These are phyloP conservation scores for Sequoiadendron giganteum DNA, from an alignment of 75 land plant species.

Conservation along the genomic window DNA sequence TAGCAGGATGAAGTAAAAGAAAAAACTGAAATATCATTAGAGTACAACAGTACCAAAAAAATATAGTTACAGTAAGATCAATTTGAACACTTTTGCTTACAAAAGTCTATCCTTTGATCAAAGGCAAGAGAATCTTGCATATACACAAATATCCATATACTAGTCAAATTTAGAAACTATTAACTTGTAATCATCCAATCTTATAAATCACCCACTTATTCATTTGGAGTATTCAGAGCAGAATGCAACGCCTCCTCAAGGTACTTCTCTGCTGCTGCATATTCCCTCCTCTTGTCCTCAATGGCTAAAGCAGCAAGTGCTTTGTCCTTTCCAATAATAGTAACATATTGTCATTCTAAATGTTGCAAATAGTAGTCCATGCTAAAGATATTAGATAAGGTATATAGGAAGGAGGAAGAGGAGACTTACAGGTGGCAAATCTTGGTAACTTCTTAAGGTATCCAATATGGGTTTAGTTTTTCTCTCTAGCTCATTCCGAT, in stretches of 20 bases:
- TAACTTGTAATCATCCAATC: background rate
- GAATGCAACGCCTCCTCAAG: slow-evolving; percentile 93
- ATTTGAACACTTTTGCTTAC: background rate
- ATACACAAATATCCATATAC: background rate
- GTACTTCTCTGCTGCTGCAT: slow-evolving; percentile 92
- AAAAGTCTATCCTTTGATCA: background rate
- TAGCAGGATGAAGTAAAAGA: background rate
- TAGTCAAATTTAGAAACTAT: background rate
- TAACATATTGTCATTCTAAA: background rate
- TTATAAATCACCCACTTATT: background rate
- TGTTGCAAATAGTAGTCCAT: background rate
- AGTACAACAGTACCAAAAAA: background rate
- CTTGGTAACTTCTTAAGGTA: slow-evolving; percentile 95
- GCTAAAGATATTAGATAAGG: background rate
- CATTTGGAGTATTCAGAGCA: slow-evolving; percentile 51
- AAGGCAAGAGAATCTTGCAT: background rate
- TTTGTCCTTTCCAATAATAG: slow-evolving; percentile 61
- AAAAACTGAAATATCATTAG: background rate
- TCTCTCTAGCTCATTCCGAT: slow-evolving; percentile 85
- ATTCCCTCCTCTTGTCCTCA: slow-evolving; percentile 93
- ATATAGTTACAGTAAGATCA: background rate
- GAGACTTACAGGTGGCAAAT: slow-evolving; percentile 83
- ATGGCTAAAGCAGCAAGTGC: slow-evolving; percentile 96
- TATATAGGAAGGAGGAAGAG: background rate
- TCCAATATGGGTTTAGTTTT: slow-evolving; percentile 96